A percentile compares a stretch with the other conserved stretches of the same genome.
These are phyloP conservation scores for Glutinoglossum americanum DNA, from an alignment of 495 filamentous ascomycete genomes.

Conservation along the genomic window DNA sequence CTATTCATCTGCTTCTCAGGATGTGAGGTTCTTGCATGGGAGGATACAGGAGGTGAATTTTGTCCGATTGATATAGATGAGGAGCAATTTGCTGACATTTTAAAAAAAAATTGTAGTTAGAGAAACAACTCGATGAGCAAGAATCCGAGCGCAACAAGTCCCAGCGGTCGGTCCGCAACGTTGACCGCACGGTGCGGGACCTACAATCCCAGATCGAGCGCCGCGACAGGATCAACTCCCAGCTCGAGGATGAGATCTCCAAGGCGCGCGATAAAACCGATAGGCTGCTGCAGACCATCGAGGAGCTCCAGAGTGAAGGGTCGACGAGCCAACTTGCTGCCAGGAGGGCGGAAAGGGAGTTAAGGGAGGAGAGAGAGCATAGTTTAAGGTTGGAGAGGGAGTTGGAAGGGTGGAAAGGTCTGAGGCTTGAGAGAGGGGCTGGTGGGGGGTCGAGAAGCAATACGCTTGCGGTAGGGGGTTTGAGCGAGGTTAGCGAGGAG, in stretches of 20 bases:
- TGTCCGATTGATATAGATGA: not conserved
- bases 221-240: constrained; percentile 60
- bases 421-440: constrained; percentile 36
- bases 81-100: not conserved
- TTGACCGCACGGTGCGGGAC: constrained; percentile 87
- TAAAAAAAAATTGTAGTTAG: constrained; percentile 35
- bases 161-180: constrained; percentile 70
- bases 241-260: constrained; percentile 60
- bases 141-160: constrained; percentile 56
- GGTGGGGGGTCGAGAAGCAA: constrained; percentile 16
- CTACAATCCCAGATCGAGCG: constrained; percentile 83
- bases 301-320: constrained; percentile 78
- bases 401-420: constrained; percentile 61
- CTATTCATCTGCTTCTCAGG: constrained; percentile 80
- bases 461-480: constrained; percentile 14
- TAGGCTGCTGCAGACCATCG: constrained; percentile 70
- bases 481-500: constrained; percentile 18
- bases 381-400: constrained; percentile 66
- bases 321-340: constrained; percentile 56
- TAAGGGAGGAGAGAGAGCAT: constrained; percentile 78
- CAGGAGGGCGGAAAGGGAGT: constrained; percentile 69
- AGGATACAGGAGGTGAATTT: constrained; percentile 86
- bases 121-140: constrained; percentile 73
- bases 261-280: constrained; percentile 77
- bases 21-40: constrained; percentile 86